Percentiles rank a stretch among this genome's conserved stretches.
These are phyloP conservation scores for Penicillium sp. DNA, from an alignment of 2,329 filamentous ascomycete genomes.

Conservation along the genomic window DNA sequence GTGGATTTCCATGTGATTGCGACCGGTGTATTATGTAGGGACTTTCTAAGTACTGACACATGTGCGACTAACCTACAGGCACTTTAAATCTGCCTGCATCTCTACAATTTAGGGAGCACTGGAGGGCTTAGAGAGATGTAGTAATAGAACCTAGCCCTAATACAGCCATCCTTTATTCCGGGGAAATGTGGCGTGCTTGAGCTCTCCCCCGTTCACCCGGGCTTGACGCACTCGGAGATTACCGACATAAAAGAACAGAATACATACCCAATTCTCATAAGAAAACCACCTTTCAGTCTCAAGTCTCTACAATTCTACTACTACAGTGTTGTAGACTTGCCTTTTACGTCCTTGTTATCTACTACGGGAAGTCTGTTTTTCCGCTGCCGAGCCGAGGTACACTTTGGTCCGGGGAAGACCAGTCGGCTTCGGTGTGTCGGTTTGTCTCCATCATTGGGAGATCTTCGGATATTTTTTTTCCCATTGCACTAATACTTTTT, in stretches of 20 bases:
- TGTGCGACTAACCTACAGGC: background rate
- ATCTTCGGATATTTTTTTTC: background rate
- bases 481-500: background rate
- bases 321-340: too few species aligned
- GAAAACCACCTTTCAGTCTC: too few species aligned
- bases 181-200: slow-evolving; percentile 16
- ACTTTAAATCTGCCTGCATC: background rate
- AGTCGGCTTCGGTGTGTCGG: slow-evolving; percentile 22
- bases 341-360: background rate
- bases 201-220: slow-evolving; percentile 25
- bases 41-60: background rate
- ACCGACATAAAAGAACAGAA: slow-evolving; percentile 5
- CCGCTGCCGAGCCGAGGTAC: slow-evolving; percentile 24
- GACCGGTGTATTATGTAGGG: background rate
- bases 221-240: slow-evolving; percentile 7
- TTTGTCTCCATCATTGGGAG: slow-evolving; percentile 11
- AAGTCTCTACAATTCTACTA: background rate
- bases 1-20: slow-evolving; percentile 15
- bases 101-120: background rate
- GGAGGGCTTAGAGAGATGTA: too few species aligned
- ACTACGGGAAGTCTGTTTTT: slow-evolving; percentile 14
- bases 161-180: slow-evolving; percentile 17
- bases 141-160: background rate
- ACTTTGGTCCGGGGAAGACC: slow-evolving; percentile 18
- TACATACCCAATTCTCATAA: too few species aligned